A percentile compares a stretch with the other conserved stretches of the same genome.
phyloP scores from a whole-genome alignment of 2,329 filamentous ascomycete genomes.

The Epichloe scottii region DNA sequence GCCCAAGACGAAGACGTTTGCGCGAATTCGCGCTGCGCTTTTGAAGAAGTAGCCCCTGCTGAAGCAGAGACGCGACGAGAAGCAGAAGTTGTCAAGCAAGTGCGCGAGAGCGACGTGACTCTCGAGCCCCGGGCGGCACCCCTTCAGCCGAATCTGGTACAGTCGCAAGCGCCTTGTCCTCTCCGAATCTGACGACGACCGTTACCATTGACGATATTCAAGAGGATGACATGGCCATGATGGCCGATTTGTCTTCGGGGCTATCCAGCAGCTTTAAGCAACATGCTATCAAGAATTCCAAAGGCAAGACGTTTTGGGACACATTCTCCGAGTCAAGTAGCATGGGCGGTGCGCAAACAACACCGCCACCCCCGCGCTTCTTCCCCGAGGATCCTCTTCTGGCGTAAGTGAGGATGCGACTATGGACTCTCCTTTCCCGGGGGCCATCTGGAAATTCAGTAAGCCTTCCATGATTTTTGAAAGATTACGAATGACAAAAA shows the following conservation, averaged over 20 bases:
- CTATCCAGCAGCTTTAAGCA: constrained; percentile 61
- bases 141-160: constrained; percentile 33
- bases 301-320: constrained; percentile 61
- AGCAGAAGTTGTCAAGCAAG: constrained; percentile 89
- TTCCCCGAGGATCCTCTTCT: constrained; percentile 46
- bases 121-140: constrained; percentile 33
- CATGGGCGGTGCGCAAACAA: constrained; percentile 35
- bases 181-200: constrained; percentile 52
- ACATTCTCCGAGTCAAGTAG: constrained; percentile 58
- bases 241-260: constrained; percentile 38
- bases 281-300: constrained; percentile 59
- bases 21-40: constrained; percentile 79
- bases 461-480: background rate
- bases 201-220: constrained; percentile 56
- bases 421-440: constrained; percentile 55
- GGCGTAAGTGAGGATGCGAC: constrained; percentile 56
- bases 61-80: constrained; percentile 84
- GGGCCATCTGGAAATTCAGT: constrained; percentile 22
- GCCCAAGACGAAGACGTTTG: constrained; percentile 95
- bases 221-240: constrained; percentile 56
- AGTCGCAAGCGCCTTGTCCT: constrained; percentile 49
- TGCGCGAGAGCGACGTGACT: constrained; percentile 75
- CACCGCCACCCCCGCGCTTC: constrained; percentile 55
- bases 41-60: constrained; percentile 77
- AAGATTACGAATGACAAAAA: background rate